phyloP scores from a whole-genome alignment of 805 yeast species.

The Kluyveromyces wickerhamii region DNA sequence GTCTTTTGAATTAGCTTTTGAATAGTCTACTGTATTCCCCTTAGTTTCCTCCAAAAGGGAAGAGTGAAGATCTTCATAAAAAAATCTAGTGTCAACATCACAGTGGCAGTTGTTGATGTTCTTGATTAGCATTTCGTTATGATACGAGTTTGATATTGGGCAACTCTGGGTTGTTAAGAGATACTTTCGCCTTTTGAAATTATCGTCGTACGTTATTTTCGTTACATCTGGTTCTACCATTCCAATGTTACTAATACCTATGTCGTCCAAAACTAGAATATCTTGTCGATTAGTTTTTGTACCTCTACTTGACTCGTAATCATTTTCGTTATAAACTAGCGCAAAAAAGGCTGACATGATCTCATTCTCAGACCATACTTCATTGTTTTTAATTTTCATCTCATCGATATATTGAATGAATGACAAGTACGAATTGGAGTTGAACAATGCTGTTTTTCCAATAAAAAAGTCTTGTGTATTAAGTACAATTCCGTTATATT shows the following conservation, averaged over 20 bases:
- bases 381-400: background rate
- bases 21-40: too few relatives aligned
- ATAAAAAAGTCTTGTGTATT: background rate
- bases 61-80: background rate
- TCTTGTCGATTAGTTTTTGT: background rate
- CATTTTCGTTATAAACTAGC: background rate
- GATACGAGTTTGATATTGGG: background rate
- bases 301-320: background rate
- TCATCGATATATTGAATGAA: conserved; percentile 1
- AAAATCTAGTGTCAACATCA: background rate
- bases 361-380: conserved; percentile 1
- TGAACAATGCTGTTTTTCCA: conserved; percentile 2
- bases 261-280: background rate
- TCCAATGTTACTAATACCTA: background rate
- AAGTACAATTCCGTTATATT: background rate
- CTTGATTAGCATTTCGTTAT: background rate
- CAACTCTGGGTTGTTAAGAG: conserved; percentile 1
- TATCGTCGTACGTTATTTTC: background rate
- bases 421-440: background rate
- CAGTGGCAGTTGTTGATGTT: background rate
- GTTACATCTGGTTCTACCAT: background rate
- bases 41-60: too few relatives aligned
- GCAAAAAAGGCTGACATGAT: background rate
- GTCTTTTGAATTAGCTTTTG: background rate
- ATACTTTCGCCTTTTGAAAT: background rate